Evolutionary conservation across 208 protist species (phyloP).

Genomic region (Trypanosoma mega): DNA sequence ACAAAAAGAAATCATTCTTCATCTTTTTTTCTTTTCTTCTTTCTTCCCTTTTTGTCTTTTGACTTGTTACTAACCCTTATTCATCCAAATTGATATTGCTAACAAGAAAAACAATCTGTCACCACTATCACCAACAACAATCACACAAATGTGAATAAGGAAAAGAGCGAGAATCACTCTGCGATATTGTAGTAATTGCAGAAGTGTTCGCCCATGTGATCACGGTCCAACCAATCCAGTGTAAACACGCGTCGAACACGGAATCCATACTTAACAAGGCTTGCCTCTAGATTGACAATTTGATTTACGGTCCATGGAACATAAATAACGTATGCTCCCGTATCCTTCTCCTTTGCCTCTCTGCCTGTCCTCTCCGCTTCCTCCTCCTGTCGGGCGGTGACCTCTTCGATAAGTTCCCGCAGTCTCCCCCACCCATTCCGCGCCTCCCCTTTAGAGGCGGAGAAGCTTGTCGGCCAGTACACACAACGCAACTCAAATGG

Average conservation of each 20-base stretch:
- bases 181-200: conserved; percentile 57
- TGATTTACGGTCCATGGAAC: conserved; percentile 88
- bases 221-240: conserved; percentile 75
- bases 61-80: too few relatives aligned
- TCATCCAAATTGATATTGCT: too few relatives aligned
- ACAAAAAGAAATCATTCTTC: too few relatives aligned
- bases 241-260: conserved; percentile 55
- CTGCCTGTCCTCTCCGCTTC: too few relatives aligned
- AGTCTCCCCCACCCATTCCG: conserved; percentile 73
- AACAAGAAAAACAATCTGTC: too few relatives aligned
- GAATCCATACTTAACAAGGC: conserved; percentile 83
- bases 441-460: conserved; percentile 79
- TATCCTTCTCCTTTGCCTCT: conserved; percentile 2
- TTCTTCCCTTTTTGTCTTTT: background rate
- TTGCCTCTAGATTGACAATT: conserved; percentile 87
- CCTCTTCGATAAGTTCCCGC: conserved; percentile 64
- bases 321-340: conserved; percentile 51
- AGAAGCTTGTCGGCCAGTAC: conserved; percentile 69
- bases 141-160: too few relatives aligned
- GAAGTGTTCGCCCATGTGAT: conserved; percentile 80
- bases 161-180: too few relatives aligned
- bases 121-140: background rate
- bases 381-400: conserved; percentile 11
- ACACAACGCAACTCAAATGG: conserved; percentile 79
- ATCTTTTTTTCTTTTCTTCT: background rate